Evolutionary conservation across 208 protist species (phyloP).

Genomic region (Leishmania major): DNA sequence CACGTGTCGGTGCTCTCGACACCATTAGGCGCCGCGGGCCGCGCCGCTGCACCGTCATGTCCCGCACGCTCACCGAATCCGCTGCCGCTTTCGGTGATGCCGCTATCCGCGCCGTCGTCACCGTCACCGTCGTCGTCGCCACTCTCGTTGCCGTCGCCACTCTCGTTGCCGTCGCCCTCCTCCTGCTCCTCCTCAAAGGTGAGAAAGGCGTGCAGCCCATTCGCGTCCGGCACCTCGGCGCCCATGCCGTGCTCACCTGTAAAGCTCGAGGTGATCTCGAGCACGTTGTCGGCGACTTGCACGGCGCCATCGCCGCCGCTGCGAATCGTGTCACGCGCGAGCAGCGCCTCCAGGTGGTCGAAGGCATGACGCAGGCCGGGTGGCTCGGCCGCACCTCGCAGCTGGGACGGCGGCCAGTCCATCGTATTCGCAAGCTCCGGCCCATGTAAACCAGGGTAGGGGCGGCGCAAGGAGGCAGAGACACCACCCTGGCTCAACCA

Average conservation of each 20-base stretch:
- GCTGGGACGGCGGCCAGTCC: not conserved
- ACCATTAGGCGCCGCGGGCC: not conserved
- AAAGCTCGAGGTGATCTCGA: not conserved
- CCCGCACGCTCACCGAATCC: not conserved
- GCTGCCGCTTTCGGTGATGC: not conserved
- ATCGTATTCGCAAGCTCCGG: not conserved
- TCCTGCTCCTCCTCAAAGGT: conserved; percentile 4
- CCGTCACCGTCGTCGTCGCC: not conserved
- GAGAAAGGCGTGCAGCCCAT: not conserved
- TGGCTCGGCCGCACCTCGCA: not conserved
- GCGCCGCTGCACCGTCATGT: not conserved
- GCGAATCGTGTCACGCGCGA: not conserved
- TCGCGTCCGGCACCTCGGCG: not conserved
- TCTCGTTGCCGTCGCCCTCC: not conserved
- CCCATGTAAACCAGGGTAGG: not conserved
- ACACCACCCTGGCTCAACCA: not conserved
- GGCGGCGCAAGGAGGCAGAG: not conserved
- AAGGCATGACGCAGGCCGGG: not conserved
- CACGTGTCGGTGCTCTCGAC: not conserved
- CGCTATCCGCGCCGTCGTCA: not conserved
- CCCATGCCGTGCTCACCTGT: not conserved
- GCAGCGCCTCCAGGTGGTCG: not conserved
- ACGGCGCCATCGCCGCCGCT: not conserved
- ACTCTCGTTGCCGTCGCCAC: not conserved
- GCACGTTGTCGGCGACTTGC: not conserved